Conservation (phyloP, 768 basidiomycete genomes). For the Mycena olivaceomarginata region DNA sequence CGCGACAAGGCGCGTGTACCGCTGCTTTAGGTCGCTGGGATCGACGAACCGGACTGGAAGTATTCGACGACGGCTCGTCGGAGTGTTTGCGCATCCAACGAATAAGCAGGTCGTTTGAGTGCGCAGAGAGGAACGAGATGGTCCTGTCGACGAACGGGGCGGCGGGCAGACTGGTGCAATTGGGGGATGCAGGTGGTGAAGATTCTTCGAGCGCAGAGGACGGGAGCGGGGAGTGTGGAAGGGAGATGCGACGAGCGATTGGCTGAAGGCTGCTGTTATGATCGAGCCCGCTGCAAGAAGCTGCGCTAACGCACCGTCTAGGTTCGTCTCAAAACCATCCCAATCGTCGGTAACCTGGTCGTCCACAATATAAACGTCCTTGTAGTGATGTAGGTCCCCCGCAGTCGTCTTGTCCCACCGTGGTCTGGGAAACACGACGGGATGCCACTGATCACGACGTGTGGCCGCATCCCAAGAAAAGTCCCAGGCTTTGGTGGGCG, state of each 20-base stretch:
- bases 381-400: conserved; percentile 63
- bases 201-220: conserved; percentile 31
- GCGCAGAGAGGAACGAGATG: conserved; percentile 60
- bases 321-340: conserved; percentile 64
- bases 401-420: conserved; percentile 56
- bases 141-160: conserved; percentile 58
- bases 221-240: conserved; percentile 27
- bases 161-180: conserved; percentile 37
- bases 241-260: conserved; percentile 16
- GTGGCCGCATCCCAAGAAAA: conserved; percentile 78
- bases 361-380: conserved; percentile 66
- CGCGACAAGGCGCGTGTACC: conserved; percentile 67
- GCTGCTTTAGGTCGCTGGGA: conserved; percentile 65
- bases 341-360: conserved; percentile 68
- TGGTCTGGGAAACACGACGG: conserved; percentile 68
- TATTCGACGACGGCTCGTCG: conserved; percentile 71
- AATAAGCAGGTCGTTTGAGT: conserved; percentile 65
- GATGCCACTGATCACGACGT: conserved; percentile 74
- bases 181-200: conserved; percentile 21
- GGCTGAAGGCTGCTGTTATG: conserved; percentile 15
- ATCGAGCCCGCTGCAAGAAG: not conserved
- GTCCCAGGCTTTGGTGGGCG: no score
- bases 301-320: conserved; percentile 47
- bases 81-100: conserved; percentile 74
- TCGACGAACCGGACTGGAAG: conserved; percentile 76